These are phyloP conservation scores for Cryphonectria parasitica DNA, from an alignment of 2,329 filamentous ascomycete genomes.

Conservation along the genomic window DNA sequence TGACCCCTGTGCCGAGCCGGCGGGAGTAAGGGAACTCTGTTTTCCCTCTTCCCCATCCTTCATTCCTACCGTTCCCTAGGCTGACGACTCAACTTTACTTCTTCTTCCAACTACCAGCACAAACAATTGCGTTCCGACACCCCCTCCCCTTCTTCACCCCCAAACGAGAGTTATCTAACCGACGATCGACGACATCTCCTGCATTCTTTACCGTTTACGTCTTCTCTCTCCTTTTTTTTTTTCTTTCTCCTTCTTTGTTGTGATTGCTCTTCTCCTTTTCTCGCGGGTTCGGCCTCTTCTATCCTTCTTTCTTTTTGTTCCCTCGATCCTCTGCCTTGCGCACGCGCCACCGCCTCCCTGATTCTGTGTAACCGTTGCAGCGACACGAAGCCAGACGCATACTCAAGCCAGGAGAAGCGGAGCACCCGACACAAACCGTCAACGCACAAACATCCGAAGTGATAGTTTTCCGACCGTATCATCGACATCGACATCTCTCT, in stretches of 20 bases:
- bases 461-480: not conserved
- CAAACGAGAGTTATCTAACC: slow-evolving; percentile 2
- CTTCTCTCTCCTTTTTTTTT: not conserved
- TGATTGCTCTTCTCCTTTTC: not conserved
- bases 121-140: not conserved
- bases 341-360: not conserved
- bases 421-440: not conserved
- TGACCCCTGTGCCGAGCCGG: not conserved
- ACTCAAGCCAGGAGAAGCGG: not conserved
- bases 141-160: slow-evolving; percentile 6
- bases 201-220: slow-evolving; percentile 12
- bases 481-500: not conserved
- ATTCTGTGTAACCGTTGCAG: not conserved
- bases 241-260: not conserved
- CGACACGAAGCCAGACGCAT: not conserved
- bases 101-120: not conserved
- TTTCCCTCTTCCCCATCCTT: not conserved
- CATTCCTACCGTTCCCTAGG: slow-evolving; percentile 13
- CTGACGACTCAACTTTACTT: slow-evolving; percentile 9
- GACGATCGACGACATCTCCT: slow-evolving; percentile 21
- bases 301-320: not conserved
- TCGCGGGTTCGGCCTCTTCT: not conserved
- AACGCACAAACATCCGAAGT: not conserved
- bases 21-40: not conserved
- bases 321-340: not conserved